Base-by-base conservation (phyloP, 441 rosid genomes). In the Arabidopsis lyrata region DNA sequence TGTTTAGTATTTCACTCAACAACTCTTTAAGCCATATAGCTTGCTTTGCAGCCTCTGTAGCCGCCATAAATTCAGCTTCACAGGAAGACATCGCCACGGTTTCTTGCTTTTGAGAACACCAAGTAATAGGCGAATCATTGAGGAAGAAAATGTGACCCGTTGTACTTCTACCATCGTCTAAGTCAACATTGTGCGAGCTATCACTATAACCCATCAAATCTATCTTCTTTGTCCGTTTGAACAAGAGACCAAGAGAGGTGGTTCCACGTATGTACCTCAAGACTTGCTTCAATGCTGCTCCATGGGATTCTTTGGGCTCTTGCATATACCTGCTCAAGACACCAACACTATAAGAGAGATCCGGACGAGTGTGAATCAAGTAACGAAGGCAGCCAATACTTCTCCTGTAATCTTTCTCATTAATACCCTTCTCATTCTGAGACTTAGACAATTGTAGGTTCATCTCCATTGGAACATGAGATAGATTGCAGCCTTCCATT, bases 231-330 rank as follows among this genome's bases (percentile, higher is more conserved):
- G 3, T 0, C 0, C 24, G 3, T 1, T 1, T 8, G 1, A n/a
- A 57, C 0, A 2, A 0, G 4, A 57, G 41, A 0, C 41, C 62
- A 4, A 7, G 0, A 0, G 62, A 15, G 0, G 0, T 0, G 0
- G 42, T 32, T 0, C 62, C 62, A 0, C 0, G 42, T 0, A 57
- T 0, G 0, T 57, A 57, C 12, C 42, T 57, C 3, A 57, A 1
- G 0, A 16, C 8, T 0, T 57, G 62, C 18, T 57, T 57, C n/a
- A 55, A 14, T 3, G 60, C 39, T 0, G 39, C 20, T 2, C 12
- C 18, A 32, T 55, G 60, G 0, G 60, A 55, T 0, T 31, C 60
- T 5, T 55, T 55, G 0, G 60, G 60, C 0, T 31, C 11, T 0
- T 29, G 60, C 60, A 55, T 55, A 4, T 29, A 35, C 8, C 42